Base-by-base conservation (phyloP, 495 filamentous ascomycete genomes). In the Hypomontagnella monticulosa region DNA sequence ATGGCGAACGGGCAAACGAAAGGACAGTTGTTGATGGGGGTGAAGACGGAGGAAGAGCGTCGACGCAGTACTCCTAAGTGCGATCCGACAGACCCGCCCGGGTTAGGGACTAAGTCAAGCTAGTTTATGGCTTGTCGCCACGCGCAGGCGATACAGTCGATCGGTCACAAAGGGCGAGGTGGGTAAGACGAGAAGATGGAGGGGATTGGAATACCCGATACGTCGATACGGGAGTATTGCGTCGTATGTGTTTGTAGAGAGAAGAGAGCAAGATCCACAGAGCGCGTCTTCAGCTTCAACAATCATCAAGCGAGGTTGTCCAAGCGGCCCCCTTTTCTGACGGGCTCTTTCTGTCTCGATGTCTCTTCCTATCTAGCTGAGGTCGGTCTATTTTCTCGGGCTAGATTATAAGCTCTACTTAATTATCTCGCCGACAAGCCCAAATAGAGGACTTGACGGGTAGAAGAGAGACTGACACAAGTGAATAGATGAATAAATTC, bases 131-230 rank as follows among this genome's bases (percentile, higher is more conserved):
- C 23, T 33, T 16, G 40, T 55, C 36, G 60, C 43, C 44, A 49
- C 49, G 12, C 20, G 50, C 34, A 20, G 23, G 27, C 20, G 42
- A 56, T 50, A 19, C 44, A 38, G 30, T 53, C 23, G 43, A 48
- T 62, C 48, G 50, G 15, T 32, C 37, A 43, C n/a, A 42, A 32
- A 62, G 14, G 49, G 54, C 12, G 14, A 53, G 49, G 38, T 11
- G 34, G 14, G 14, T 18, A 10, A 42, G 38, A 16, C 12, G 9
- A 60, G 20, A 38, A 41, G 23, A 43, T n/a, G 37, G 47, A n/a
- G 36, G 19, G 30, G 4, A 38, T 52, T 30, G n/a, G 9, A 2
- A n/a, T n/a, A 30, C 15, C 32, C 33, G n/a, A 51, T 36, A 54
- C 3, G 38, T 5, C 20, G 19, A 33, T 56, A 49, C 34, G 16